Evolutionary conservation across 331 rosid genomes (phyloP).

Genomic region (Quercus lobata): DNA sequence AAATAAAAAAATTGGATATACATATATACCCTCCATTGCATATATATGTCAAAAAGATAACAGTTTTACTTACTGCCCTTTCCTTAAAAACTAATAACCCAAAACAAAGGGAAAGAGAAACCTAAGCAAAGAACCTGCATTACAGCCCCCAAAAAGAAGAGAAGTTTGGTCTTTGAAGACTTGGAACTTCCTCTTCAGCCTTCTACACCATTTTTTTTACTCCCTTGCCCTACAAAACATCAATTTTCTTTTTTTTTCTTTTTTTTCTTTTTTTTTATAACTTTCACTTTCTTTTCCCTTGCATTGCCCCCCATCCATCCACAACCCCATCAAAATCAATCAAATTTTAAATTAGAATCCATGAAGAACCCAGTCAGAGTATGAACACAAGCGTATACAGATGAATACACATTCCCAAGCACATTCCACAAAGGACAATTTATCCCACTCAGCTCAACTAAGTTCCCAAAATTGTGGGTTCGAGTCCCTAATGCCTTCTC

Average conservation of each 20-base stretch:
- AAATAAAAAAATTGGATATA: conserved; percentile 23
- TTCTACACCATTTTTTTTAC: conserved; percentile 14
- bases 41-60: conserved; percentile 38
- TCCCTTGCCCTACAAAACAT: not conserved
- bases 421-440: conserved; percentile 20
- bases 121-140: conserved; percentile 29
- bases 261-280: too few relatives aligned
- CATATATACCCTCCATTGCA: conserved; percentile 42
- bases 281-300: not conserved
- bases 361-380: conserved; percentile 50
- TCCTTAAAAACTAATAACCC: conserved; percentile 22
- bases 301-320: conserved; percentile 19
- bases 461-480: conserved; percentile 57
- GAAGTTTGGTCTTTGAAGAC: conserved; percentile 26
- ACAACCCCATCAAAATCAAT: conserved; percentile 52
- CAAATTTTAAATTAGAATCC: conserved; percentile 44
- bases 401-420: conserved; percentile 38
- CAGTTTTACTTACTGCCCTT: conserved; percentile 37
- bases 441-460: conserved; percentile 19
- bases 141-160: conserved; percentile 45
- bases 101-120: not conserved
- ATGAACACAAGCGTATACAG: conserved; percentile 44
- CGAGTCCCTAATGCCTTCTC: conserved; percentile 17
- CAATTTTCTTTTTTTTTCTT: too few relatives aligned
- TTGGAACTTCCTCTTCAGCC: conserved; percentile 18